A percentile compares a stretch with the other conserved stretches of the same genome.
These are phyloP conservation scores for Biscutella laevigata DNA, from an alignment of 441 rosid genomes.

Conservation along the genomic window DNA sequence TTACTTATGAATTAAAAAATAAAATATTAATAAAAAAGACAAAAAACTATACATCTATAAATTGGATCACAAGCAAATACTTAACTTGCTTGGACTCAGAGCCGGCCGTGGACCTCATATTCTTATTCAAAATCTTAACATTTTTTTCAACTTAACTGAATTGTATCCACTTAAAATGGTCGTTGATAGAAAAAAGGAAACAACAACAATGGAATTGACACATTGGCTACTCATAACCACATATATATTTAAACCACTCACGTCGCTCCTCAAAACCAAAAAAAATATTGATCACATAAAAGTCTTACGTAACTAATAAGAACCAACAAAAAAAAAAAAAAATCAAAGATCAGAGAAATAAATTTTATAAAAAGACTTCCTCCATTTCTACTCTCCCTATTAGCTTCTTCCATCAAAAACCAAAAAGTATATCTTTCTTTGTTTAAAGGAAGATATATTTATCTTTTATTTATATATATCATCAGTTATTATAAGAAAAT, in stretches of 20 bases:
- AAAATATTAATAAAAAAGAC: too few species aligned
- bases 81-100: too few species aligned
- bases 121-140: constrained; percentile 3
- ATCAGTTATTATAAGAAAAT: constrained; percentile 12
- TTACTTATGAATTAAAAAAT: too few species aligned
- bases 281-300: constrained; percentile 14
- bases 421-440: neutral
- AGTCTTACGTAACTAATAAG: constrained; percentile 17
- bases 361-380: neutral
- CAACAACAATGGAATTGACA: constrained; percentile 34
- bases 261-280: constrained; percentile 30
- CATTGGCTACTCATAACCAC: constrained; percentile 30
- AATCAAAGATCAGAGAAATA: neutral
- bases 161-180: constrained; percentile 19
- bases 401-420: constrained; percentile 14
- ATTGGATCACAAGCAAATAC: too few species aligned
- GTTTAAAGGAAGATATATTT: neutral
- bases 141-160: neutral
- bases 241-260: constrained; percentile 39
- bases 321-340: constrained; percentile 17
- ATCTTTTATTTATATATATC: neutral
- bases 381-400: constrained; percentile 10
- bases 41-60: too few species aligned
- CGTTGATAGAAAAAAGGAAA: constrained; percentile 13
- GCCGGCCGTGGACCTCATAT: too few species aligned